Evolutionary conservation across 2,329 filamentous ascomycete species (phyloP), one percentile per base, ranked within the genome.

Genomic region (Pleomassaria siparia): DNA sequence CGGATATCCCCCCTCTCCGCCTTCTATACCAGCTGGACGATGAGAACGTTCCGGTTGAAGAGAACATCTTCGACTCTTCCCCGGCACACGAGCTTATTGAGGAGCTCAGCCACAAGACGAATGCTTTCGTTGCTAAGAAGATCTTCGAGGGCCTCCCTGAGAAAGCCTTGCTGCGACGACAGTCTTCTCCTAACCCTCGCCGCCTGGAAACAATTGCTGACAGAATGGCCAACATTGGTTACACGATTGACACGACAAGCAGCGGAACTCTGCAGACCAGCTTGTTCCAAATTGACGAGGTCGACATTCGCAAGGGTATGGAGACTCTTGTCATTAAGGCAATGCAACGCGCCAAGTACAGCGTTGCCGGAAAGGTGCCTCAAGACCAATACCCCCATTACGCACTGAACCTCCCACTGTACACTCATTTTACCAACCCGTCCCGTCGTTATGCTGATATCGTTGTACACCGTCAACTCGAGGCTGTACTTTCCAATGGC

Each of bases 341-440:
- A 29, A 96, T 97, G 91, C 87, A 89, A 63, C 88, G 92, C 53
- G 94, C 91, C 66, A 97, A 96, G 73, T 99, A 99, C 76, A 95
- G 85, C 65, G 87, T 97, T 59, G 81, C 87, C 45, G 84, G 88
- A 66, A 95, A 90, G 77, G 84, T 87, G 26, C 74, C 83, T 33
- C 86, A 88, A 71, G 86, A 89, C 53, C 79, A 91, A 56, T 87
- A 88, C 74, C 83, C 88, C 51, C 92, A 99, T 74, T 99, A 95
- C 72, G 87, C 90, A 12, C 80, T 97, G 43, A 99, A 99, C 74
- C 76, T 96, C 46, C 91, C 92, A 1, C 75, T 96, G 11, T 99
- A 96, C 78, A 97, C 94, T 60, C 94, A 99, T 72, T 97, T 97
- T 75, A 97, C 92, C 29, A 92, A 90, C 71, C 94, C 94, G 1